Conservation (phyloP, 345 rosid species). For the Geranium brycei region DNA sequence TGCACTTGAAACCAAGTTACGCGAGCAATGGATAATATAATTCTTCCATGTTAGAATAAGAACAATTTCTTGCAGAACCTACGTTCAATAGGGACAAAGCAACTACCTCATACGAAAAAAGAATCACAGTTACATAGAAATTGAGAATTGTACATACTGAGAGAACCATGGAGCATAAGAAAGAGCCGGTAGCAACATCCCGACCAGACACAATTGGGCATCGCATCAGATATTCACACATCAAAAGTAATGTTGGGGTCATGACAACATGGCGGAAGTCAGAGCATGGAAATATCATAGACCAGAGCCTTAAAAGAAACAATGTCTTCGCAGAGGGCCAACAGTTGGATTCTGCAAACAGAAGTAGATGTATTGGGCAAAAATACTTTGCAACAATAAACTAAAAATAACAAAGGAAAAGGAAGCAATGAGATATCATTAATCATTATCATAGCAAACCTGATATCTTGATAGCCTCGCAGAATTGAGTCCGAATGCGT, state of each 20-base stretch:
- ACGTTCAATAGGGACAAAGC: neutral
- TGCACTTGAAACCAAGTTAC: too few species aligned
- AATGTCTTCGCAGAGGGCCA: constrained; percentile 90
- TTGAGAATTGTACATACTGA: constrained; percentile 31
- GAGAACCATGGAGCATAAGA: constrained; percentile 75
- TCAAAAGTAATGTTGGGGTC: constrained; percentile 71
- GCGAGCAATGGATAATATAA: too few species aligned
- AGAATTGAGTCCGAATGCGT: constrained; percentile 47
- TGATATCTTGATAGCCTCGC: constrained; percentile 56
- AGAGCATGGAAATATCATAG: constrained; percentile 85
- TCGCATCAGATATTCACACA: constrained; percentile 93
- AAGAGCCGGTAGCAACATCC: constrained; percentile 76
- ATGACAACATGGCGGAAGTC: constrained; percentile 89
- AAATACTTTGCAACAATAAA: constrained; percentile 4
- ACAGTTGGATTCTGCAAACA: constrained; percentile 48
- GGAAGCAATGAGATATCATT: neutral
- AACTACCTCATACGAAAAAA: neutral
- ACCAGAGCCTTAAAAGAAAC: constrained; percentile 82
- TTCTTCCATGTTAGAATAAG: too few species aligned
- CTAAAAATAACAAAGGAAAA: neutral
- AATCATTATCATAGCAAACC: constrained; percentile 30
- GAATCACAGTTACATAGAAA: neutral
- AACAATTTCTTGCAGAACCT: neutral
- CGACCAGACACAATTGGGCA: constrained; percentile 67
- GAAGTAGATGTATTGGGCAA: constrained; percentile 3